phyloP scores from a whole-genome alignment of 2,329 filamentous ascomycete species.

The Cladophialophora carrionii region DNA sequence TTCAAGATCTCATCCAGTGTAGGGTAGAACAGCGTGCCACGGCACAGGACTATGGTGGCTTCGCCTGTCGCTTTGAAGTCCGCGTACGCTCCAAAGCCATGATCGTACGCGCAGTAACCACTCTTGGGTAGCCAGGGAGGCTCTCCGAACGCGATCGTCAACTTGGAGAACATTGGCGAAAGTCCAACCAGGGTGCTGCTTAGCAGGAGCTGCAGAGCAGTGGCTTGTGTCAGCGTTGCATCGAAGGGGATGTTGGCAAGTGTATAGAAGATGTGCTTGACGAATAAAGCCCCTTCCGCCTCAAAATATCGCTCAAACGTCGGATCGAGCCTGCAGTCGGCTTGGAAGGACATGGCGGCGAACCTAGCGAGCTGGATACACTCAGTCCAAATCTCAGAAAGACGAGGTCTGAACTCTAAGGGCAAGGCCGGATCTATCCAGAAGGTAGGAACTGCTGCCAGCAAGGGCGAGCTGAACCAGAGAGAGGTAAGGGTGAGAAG shows the following conservation, averaged over 20 bases:
- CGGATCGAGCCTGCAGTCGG: not conserved
- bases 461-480: not conserved
- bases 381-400: not conserved
- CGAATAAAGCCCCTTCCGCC: not conserved
- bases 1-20: not conserved
- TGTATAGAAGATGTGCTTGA: not conserved
- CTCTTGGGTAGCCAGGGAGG: not conserved
- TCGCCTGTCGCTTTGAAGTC: not conserved
- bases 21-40: not conserved
- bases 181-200: not conserved
- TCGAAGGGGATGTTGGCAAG: conserved; percentile 4
- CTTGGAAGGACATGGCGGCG: not conserved
- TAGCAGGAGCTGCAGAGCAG: not conserved
- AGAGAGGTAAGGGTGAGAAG: not conserved
- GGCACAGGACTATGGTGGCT: not conserved
- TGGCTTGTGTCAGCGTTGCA: not conserved
- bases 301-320: not conserved
- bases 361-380: not conserved
- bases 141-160: not conserved
- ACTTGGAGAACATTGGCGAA: not conserved
- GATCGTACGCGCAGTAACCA: not conserved
- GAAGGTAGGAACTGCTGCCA: not conserved
- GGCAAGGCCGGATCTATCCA: not conserved
- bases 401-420: not conserved
- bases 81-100: not conserved